phyloP scores from a whole-genome alignment of 805 yeast species.

The Candida argentea region DNA sequence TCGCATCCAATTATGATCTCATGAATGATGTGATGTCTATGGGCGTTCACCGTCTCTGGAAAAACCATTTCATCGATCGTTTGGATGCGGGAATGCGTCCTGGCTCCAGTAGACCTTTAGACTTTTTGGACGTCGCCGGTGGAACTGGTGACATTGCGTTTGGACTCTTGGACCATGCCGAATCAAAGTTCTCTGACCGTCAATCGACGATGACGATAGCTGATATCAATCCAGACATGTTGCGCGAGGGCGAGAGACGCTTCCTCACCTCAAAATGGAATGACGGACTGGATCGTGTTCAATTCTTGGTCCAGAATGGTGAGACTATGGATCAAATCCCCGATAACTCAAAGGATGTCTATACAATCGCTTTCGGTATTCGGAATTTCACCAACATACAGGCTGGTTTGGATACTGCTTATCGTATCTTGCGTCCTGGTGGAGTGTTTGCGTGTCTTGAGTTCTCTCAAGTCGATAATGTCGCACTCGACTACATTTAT shows the following conservation, averaged over 20 bases:
- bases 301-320: slow-evolving; percentile 86
- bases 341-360: slow-evolving; percentile 84
- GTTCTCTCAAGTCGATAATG: slow-evolving; percentile 84
- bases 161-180: slow-evolving; percentile 88
- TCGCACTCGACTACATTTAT: slow-evolving; percentile 63
- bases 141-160: slow-evolving; percentile 98
- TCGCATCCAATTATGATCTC: slow-evolving; percentile 86
- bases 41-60: slow-evolving; percentile 94
- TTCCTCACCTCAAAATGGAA: slow-evolving; percentile 50
- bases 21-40: slow-evolving; percentile 98
- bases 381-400: slow-evolving; percentile 93
- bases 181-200: slow-evolving; percentile 61
- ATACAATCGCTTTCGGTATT: slow-evolving; percentile 95
- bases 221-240: slow-evolving; percentile 95
- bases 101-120: slow-evolving; percentile 64
- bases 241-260: slow-evolving; percentile 82
- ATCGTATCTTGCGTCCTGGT: slow-evolving; percentile 92
- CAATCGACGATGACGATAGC: slow-evolving; percentile 79
- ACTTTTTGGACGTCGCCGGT: slow-evolving; percentile 94
- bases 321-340: slow-evolving; percentile 77
- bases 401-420: slow-evolving; percentile 90
- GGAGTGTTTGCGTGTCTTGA: slow-evolving; percentile 96
- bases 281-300: slow-evolving; percentile 52
- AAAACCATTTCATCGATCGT: slow-evolving; percentile 75
- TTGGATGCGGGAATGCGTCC: slow-evolving; percentile 92